Evolutionary conservation across 257 asterid genomes (phyloP), one percentile per base, ranked within the genome.

Genomic region (Orobanche coerulescens): DNA sequence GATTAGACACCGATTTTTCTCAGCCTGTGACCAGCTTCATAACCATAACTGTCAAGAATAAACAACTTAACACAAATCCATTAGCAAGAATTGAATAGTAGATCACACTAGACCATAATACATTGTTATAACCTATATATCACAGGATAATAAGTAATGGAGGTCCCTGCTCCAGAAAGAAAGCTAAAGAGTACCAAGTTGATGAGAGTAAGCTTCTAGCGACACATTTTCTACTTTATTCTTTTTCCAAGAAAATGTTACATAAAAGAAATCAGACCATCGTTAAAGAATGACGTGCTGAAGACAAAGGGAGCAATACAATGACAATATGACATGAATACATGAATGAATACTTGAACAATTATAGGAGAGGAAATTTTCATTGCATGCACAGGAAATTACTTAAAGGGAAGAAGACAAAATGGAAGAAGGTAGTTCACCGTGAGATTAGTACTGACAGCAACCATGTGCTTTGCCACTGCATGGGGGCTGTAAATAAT

Each of bases 391-490:
- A 20, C 73, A 69, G 51, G 40, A 70, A 70, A 63, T 10, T 44
- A 75, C 54, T 20, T 42, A 63, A 25, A 52, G 47, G 47, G 51
- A 40, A 37, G 60, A 50, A 56, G 49, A 68, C 16, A 51, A n/a
- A 23, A 54, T 44, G 39, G 50, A 24, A 58, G 59, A 69, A 69
- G 70, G 73, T 37, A 47, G 65, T 31, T 65, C 69, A 92, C 98
- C 70, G 79, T 72, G 69, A 93, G 84, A 78, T 93, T 93, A 72
- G 99, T 92, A 79, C 99, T 93, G 74, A 93, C 96, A 71, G 99
- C 97, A 67, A 93, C 96, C 99, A 93, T 93, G 79, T 93, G 99
- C 81, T 89, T 93, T 13, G 99, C 82, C 49, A 93, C 99, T n/a
- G 99, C 99, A 78, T 80, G 73, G 22, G 95, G 94, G 78, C 99